These are phyloP conservation scores for Cardiospermum halicacabum DNA, from an alignment of 345 rosid genomes.

Conservation along the genomic window DNA sequence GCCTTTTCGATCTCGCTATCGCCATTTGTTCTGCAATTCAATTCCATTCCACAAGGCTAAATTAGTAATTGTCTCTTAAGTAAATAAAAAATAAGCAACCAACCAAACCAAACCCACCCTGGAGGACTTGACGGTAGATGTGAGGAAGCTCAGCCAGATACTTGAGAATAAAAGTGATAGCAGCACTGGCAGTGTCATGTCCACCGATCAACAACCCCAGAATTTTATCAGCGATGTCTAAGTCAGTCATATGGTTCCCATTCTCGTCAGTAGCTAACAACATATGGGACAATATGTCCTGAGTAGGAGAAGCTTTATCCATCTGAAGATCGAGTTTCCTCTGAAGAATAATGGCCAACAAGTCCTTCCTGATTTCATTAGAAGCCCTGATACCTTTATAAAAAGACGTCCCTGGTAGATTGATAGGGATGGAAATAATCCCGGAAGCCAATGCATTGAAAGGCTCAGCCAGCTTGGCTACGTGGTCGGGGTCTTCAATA, in stretches of 20 bases:
- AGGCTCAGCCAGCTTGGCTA: conserved; percentile 10
- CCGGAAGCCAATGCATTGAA: conserved; percentile 19
- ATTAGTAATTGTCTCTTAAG: too few species aligned
- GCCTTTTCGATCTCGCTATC: conserved; percentile 12
- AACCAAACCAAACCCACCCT: too few species aligned
- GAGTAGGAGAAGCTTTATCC: neutral
- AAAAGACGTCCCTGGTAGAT: conserved; percentile 20
- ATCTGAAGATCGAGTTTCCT: conserved; percentile 22
- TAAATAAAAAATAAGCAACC: too few species aligned
- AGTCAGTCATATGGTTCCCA: conserved; percentile 28
- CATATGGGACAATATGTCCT: conserved; percentile 33
- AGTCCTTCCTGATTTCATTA: conserved; percentile 16
- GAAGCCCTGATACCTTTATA: conserved; percentile 9
- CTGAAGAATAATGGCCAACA: conserved; percentile 5
- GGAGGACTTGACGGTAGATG: conserved; percentile 17
- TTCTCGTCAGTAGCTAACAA: conserved; percentile 20
- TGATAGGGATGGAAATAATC: conserved; percentile 11
- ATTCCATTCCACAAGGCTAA: too few species aligned
- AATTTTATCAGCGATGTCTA: conserved; percentile 25
- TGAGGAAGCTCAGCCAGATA: conserved; percentile 27
- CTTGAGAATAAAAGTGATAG: conserved; percentile 23
- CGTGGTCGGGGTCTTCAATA: conserved; percentile 11
- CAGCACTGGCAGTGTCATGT: conserved; percentile 27
- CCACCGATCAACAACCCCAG: conserved; percentile 27
- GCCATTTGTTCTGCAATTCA: conserved; percentile 17